Evolutionary conservation across 768 basidiomycete species (phyloP), one percentile per base, ranked within the genome.

Genomic region (Candolleomyces aberdarensis): DNA sequence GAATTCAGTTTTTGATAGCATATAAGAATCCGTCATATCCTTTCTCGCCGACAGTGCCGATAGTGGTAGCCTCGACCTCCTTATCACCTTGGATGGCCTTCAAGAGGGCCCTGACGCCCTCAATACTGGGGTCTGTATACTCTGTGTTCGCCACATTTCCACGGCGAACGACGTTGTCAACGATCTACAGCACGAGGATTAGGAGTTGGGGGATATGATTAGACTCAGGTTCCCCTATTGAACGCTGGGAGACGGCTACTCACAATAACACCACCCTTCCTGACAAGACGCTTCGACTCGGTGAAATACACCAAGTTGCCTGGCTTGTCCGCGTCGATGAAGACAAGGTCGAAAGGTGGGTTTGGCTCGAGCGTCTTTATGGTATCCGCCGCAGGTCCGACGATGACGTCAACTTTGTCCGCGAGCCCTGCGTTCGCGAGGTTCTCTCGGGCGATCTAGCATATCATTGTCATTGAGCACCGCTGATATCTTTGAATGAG

Each of bases 251-350:
- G 20, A 40, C 9, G 60, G 36, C 31, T 9, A 77, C 83, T 62
- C 65, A 84, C 85, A 59, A 90, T 86, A 20, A 88, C 78, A 14
- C 86, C 87, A 13, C 85, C 84, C 46, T 78, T 78, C 53, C 82
- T 76, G 0, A 84, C 76, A 7, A 90, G 75, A 14, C 87, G 79
- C 66, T 89, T 85, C 0, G 82, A 83, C 62, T 89, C 80, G 1
- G 70, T 73, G 72, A 85, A 87, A 66, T 89, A 89, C 4, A 75
- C 74, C 22, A 76, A 57, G 62, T 85, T 85, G 44, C 75, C 77
- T 4, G 73, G 70, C 68, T 89, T 89, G 74, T 89, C 86, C 7
- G 87, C 89, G 71, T 90, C 88, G 63, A 89, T 87, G 76, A 90
- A 91, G 3, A 78, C 78, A 19, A 91, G 70, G 69, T 90, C 88